Evolutionary conservation across 2,329 filamentous ascomycete species (phyloP).

Genomic region (Phyllosticta citribraziliensis): DNA sequence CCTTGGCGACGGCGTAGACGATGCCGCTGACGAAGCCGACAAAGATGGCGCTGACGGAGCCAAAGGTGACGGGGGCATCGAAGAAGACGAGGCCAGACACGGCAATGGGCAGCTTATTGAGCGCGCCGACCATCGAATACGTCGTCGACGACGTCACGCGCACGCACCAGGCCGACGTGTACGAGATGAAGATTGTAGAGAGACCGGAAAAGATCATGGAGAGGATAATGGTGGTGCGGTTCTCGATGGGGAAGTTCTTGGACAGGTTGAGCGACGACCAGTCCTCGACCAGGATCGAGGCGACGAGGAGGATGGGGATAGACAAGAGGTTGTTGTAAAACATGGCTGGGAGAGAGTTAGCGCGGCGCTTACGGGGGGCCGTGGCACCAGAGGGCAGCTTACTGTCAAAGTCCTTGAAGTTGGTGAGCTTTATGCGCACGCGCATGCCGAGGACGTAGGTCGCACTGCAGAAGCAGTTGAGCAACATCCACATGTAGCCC

Average conservation of each 20-base stretch:
- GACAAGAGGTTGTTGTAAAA: conserved; percentile 99
- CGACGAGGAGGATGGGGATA: conserved; percentile 78
- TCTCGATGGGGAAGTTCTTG: conserved; percentile 78
- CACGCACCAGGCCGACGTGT: conserved; percentile 98
- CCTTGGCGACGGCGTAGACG: conserved; percentile 79
- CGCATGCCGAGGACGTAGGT: conserved; percentile 87
- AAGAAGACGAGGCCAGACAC: conserved; percentile 86
- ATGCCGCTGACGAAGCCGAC: conserved; percentile 88
- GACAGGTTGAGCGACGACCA: conserved; percentile 79
- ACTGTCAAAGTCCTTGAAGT: conserved; percentile 99
- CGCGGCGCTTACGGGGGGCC: background rate
- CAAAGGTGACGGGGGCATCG: conserved; percentile 82
- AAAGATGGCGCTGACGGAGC: conserved; percentile 81
- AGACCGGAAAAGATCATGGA: conserved; percentile 93
- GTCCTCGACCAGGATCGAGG: conserved; percentile 77
- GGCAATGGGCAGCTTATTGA: conserved; percentile 97
- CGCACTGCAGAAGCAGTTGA: conserved; percentile 93
- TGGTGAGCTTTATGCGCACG: conserved; percentile 98
- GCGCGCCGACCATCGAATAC: conserved; percentile 94
- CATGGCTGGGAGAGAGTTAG: conserved; percentile 58
- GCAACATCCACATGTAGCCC: conserved; percentile 94
- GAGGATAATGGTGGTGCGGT: conserved; percentile 67
- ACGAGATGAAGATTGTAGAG: conserved; percentile 96
- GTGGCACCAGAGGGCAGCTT: conserved; percentile 37
- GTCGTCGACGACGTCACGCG: conserved; percentile 95